A percentile compares a stretch with the other conserved stretches of the same genome.
Evolutionary conservation across 306 rosid species (phyloP).

Genomic region (Pyrus betulifolia): DNA sequence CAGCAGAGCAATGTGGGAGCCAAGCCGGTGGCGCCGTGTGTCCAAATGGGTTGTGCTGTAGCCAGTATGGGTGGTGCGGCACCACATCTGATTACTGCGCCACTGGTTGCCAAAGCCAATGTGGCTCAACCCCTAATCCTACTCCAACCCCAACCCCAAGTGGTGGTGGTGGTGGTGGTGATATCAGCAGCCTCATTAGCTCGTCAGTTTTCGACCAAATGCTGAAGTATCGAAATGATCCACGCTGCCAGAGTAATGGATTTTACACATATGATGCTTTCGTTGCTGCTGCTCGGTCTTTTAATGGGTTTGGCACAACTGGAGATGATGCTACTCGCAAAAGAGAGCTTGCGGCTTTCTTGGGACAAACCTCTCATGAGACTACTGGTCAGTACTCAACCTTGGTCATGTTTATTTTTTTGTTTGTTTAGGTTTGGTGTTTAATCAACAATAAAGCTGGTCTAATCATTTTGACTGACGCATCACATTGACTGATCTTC

Average conservation of each 20-base stretch:
- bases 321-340: conserved; percentile 28
- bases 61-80: conserved; percentile 23
- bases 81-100: neutral
- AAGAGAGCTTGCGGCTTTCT: conserved; percentile 50
- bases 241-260: conserved; percentile 19
- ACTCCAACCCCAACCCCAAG: neutral
- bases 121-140: conserved; percentile 1
- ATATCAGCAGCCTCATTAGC: conserved; percentile 22
- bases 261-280: conserved; percentile 57
- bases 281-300: conserved; percentile 41
- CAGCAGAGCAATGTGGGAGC: conserved; percentile 20
- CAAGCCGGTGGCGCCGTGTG: conserved; percentile 11
- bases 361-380: conserved; percentile 45
- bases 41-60: conserved; percentile 11
- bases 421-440: neutral
- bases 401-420: neutral
- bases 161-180: neutral
- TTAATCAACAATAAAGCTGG: neutral
- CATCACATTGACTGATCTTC: neutral
- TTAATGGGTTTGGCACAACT: conserved; percentile 30
- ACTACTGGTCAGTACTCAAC: conserved; percentile 22
- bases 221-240: conserved; percentile 40
- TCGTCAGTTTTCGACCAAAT: conserved; percentile 27
- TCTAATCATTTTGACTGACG: neutral
- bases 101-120: conserved; percentile 13